These are phyloP conservation scores for Cystobasidium onofrii DNA, from an alignment of 768 basidiomycete genomes.

Conservation along the genomic window DNA sequence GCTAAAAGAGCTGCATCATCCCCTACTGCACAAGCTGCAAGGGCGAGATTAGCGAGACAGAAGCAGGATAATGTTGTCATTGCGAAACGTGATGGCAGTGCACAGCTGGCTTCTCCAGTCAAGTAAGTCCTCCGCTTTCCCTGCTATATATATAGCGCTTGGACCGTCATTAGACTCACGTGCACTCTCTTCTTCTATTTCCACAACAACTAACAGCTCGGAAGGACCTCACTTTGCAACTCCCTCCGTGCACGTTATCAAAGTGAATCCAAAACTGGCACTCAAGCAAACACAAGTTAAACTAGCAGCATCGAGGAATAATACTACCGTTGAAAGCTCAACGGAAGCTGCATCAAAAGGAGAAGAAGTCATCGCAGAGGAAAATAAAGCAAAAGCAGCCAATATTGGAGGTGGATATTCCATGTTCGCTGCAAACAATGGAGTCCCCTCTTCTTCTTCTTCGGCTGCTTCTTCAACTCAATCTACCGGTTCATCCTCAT, in stretches of 20 bases:
- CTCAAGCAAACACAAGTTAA: neutral
- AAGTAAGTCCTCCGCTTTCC: neutral
- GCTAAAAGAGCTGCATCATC: neutral
- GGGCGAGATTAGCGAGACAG: neutral
- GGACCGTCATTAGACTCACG: neutral
- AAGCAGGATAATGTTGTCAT: neutral
- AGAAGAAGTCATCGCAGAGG: neutral
- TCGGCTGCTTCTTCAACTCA: neutral
- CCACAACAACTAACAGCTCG: neutral
- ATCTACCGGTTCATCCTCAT: neutral
- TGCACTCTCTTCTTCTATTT: neutral
- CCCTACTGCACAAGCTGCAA: neutral
- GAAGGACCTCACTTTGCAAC: neutral
- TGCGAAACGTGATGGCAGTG: neutral
- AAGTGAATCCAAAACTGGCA: neutral
- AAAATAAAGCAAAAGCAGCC: neutral
- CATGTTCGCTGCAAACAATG: constrained; percentile 1
- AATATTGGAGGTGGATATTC: constrained; percentile 3
- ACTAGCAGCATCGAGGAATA: neutral
- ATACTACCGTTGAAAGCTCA: neutral
- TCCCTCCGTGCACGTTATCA: neutral
- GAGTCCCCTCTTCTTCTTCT: neutral
- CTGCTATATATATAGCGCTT: neutral
- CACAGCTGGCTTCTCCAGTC: constrained; percentile 1
- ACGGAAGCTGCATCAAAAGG: neutral